Evolutionary conservation across 352 stramenopile genomes (phyloP), one percentile per base, ranked within the genome.

Genomic region (Aphanomyces cochlioides): DNA sequence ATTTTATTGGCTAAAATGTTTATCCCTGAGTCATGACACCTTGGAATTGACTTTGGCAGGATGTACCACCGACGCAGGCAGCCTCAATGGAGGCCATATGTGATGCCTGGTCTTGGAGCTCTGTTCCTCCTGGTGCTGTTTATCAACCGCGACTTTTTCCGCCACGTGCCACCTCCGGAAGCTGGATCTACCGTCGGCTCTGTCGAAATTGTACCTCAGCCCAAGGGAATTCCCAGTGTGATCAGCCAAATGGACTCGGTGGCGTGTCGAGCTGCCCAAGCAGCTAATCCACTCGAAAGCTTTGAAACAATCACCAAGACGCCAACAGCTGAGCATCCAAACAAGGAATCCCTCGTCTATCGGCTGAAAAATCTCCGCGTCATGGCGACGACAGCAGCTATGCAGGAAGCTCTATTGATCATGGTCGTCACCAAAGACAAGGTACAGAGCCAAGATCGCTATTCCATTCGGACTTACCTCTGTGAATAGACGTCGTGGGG

Each of bases 401-500:
- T 39, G 6, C 10, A 61, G 1, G 54, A 61, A 28, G 13, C 54
- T 6, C 28, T 61, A 15, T 37, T 61, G 7, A 10, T 61, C 6
- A 12, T 61, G 17, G 54, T 61, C 54, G 54, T 61, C 17, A 40
- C 39, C 54, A 61, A 61, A 12, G 43, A 61, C 54, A 61, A 61
- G 54, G 54, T 61, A 43, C 10, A 50, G 43, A 50, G 43, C 54
- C 28, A 28, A 37, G 17, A 12, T 0, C 10, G 5, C 28, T 37
- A 28, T 37, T 37, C n/a, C 3, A 13, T 61, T 43, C 15, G 12
- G n/a, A 19, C 17, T 13, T 13, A 3, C 36, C 19, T 61, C 5
- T 61, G 19, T 40, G 12, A 37, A 40, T 41, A 61, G 17, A 34
- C 73, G 39, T 85, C 79, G 0, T 85, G 77, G 79, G 74, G 77